A percentile compares a stretch with the other conserved stretches of the same genome.
Conservation (phyloP, 768 basidiomycete species). For the Daedaleopsis sinensis region DNA sequence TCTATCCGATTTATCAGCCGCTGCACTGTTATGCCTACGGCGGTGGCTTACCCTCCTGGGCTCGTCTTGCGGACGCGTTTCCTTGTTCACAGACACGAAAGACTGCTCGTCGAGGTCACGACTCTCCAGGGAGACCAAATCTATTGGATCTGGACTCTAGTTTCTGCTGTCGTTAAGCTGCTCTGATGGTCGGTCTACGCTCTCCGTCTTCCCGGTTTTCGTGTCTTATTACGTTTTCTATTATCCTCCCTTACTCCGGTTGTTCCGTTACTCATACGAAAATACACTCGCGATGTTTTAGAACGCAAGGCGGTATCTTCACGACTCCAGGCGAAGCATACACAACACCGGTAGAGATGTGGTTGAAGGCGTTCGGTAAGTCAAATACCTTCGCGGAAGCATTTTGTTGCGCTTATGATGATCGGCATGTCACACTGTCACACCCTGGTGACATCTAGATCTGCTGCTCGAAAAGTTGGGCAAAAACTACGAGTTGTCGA, state of each 20-base stretch:
- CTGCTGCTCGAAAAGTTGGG: conserved; percentile 74
- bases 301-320: conserved; percentile 86
- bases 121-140: neutral
- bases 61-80: no score
- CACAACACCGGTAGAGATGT: conserved; percentile 89
- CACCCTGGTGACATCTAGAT: conserved; percentile 46
- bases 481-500: conserved; percentile 67
- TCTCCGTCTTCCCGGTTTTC: neutral
- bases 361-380: conserved; percentile 85
- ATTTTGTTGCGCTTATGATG: conserved; percentile 29
- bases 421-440: conserved; percentile 18
- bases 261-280: neutral
- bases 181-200: neutral
- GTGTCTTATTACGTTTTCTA: neutral
- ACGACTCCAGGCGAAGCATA: conserved; percentile 86
- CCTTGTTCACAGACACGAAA: no score
- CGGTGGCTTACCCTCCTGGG: no score
- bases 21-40: no score
- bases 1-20: no score
- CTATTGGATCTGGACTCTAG: neutral
- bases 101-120: no score
- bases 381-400: conserved; percentile 52
- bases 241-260: neutral
- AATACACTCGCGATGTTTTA: conserved; percentile 32
- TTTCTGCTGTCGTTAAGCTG: neutral